These are phyloP conservation scores for Bipolaris victoriae DNA, from an alignment of 2,329 filamentous ascomycete species.

Conservation along the genomic window DNA sequence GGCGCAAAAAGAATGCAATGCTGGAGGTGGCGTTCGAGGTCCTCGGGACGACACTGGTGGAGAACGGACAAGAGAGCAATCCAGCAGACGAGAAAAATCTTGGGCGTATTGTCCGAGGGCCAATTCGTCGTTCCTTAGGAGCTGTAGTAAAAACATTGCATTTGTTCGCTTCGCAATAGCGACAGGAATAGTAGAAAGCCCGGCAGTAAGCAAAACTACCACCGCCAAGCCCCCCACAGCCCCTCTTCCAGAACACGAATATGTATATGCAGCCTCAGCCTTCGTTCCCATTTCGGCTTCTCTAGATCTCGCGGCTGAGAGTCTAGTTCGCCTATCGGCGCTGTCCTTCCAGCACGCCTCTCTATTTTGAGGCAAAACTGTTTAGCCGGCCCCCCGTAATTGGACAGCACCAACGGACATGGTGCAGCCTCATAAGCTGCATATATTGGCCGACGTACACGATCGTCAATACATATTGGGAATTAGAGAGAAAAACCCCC, in stretches of 20 bases:
- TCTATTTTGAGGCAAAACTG: neutral
- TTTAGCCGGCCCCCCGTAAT: neutral
- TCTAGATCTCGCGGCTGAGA: neutral
- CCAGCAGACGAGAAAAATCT: no score
- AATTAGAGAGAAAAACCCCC: neutral
- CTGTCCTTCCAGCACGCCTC: neutral
- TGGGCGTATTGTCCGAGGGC: no score
- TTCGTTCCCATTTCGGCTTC: neutral
- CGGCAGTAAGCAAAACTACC: neutral
- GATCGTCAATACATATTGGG: neutral
- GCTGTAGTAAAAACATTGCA: no score
- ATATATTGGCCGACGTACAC: neutral
- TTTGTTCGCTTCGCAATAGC: neutral
- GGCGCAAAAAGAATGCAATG: neutral
- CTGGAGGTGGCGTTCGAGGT: neutral
- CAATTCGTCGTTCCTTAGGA: no score
- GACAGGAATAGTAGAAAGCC: neutral
- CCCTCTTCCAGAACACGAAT: neutral
- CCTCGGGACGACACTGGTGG: neutral
- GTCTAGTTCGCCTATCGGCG: slow-evolving; percentile 4
- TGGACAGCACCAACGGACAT: slow-evolving; percentile 1
- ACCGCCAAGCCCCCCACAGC: neutral
- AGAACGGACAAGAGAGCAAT: neutral
- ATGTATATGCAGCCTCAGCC: neutral
- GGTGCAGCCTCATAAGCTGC: slow-evolving; percentile 3